Evolutionary conservation across 495 filamentous ascomycete species (phyloP).

Genomic region (Poronia punctata): DNA sequence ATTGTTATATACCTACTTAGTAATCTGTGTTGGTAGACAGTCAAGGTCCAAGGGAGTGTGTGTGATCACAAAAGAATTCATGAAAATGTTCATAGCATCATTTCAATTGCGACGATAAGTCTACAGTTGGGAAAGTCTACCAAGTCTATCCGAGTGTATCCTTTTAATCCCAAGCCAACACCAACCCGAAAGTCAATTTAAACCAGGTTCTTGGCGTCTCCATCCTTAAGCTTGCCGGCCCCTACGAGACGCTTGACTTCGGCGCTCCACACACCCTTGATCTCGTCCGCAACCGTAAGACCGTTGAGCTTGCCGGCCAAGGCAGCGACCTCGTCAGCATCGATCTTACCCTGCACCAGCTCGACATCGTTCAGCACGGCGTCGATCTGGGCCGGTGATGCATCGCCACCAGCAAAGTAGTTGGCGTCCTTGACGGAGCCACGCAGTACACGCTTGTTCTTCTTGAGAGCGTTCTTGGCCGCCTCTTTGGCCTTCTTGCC

Average conservation of each 20-base stretch:
- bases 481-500: slow-evolving; percentile 97
- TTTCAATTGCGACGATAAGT: too few species aligned
- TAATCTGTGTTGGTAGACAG: too few species aligned
- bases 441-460: slow-evolving; percentile 95
- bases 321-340: slow-evolving; percentile 76
- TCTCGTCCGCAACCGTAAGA: slow-evolving; percentile 61
- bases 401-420: slow-evolving; percentile 69
- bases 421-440: slow-evolving; percentile 90
- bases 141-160: too few species aligned
- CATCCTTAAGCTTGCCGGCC: slow-evolving; percentile 77
- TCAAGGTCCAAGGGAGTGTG: too few species aligned
- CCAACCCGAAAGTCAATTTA: too few species aligned
- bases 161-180: too few species aligned
- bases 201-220: slow-evolving; percentile 49
- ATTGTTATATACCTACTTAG: too few species aligned
- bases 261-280: slow-evolving; percentile 57
- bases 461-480: slow-evolving; percentile 96
- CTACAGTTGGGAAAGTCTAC: too few species aligned
- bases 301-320: slow-evolving; percentile 70
- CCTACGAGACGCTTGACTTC: slow-evolving; percentile 68
- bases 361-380: slow-evolving; percentile 80
- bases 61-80: too few species aligned
- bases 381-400: slow-evolving; percentile 69
- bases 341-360: slow-evolving; percentile 79
- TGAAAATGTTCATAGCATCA: too few species aligned